Evolutionary conservation across 2,329 filamentous ascomycete genomes (phyloP), one percentile per base, ranked within the genome.

Genomic region (Diaporthe helianthi): DNA sequence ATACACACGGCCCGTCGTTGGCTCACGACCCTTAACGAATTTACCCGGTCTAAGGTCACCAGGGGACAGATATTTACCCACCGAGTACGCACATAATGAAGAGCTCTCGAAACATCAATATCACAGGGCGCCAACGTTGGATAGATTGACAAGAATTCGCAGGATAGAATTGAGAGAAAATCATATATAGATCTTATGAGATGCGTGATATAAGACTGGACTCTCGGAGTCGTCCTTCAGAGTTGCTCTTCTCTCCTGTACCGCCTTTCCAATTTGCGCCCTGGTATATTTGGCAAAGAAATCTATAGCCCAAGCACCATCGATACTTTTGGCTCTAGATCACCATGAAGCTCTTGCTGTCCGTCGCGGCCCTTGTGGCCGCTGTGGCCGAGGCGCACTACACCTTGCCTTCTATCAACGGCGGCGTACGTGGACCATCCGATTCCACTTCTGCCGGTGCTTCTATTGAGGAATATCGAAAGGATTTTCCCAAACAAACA

Each of bases 381-480:
- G 58, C 49, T 24, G 49, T 53, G 24, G 49, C 29, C 26, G 41
- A 65, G 31, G 58, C 67, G 10, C 67, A 68, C 8, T 68, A 68
- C 12, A 52, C 61, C 9, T 22, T 68, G 26, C 67, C 67, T 2
- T 68, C 67, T 31, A 65, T 68, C 12, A 68, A 68, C 4, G 44
- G 29, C 31, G 67, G 67, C 17, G 67, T 68, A 44, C 47, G 49
- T 53, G 13, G 3, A 36, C 13, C 1, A 49, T 19, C 5, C 7
- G 4, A 7, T 22, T 9, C 10, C 4, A 13, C 52, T 24, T 8
- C 4, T 10, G 31, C 22, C 17, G 12, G 1, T n/a, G n/a, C 4
- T 17, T 46, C 2, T 7, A n/a, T 26, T 3, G 9, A 53, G 13
- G 3, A 9, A 17, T 33, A 15, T 6, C 2, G 26, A 41, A 38